Evolutionary conservation across 805 yeast genomes (phyloP), one percentile per base, ranked within the genome.

Genomic region (Candida lessepsii): DNA sequence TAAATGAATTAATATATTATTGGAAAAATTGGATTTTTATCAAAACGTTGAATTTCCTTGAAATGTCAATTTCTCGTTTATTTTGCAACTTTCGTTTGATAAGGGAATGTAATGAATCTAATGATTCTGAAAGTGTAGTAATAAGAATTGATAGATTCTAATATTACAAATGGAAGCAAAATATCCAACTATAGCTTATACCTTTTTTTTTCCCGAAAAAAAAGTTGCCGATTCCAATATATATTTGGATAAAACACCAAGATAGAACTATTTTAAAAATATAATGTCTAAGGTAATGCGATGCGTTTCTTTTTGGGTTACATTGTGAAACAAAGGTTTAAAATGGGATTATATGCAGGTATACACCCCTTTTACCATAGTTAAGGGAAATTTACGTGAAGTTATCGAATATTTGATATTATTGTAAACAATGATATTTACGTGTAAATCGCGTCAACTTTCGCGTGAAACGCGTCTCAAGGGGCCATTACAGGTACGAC

Each of bases 81-180:
- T 15, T 28, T 16, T 28, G 20, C 20, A 28, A 16, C 9, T 19
- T 20, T 15, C 27, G 35, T 32, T 32, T 20, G 7, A 32, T 32
- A 32, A 32, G 19, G 27, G 35, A 32, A 23, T 32, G 35, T 32
- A 29, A 16, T 27, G 16, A n/a, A n/a, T n/a, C n/a, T n/a, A n/a
- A n/a, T n/a, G n/a, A n/a, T n/a, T n/a, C n/a, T n/a, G n/a, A n/a
- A 26, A 26, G 16, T 26, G n/a, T 13, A 20, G 9, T 20, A 20
- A 9, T 20, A 20, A 20, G 9, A 9, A 20, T 20, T 20, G 9
- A 20, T 6, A 20, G 23, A 20, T 20, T 20, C 8, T 6, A 6
- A 20, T 6, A 5, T 20, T 6, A 6, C 9, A 28, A 28, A 28
- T 7, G 9, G 16, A 28, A 28, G 31, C 20, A 28, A 16, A 28